Evolutionary conservation across 2,329 filamentous ascomycete genomes (phyloP).

Genomic region (Venturia aucupariae): DNA sequence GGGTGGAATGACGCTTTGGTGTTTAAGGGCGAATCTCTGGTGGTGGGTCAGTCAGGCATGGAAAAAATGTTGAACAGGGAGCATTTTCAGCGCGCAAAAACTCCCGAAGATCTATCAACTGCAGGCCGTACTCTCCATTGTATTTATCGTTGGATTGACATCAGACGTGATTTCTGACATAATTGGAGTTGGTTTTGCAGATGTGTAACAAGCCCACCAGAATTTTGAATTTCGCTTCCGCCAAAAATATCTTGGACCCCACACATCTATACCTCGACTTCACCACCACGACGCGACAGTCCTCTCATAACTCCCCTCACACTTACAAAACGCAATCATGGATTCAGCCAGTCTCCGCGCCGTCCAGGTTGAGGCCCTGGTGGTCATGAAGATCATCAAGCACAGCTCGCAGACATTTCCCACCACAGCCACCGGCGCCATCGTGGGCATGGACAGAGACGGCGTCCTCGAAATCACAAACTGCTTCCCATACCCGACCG

Average conservation of each 20-base stretch:
- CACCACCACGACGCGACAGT: background rate
- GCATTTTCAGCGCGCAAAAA: background rate
- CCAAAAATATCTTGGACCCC: background rate
- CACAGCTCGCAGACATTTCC: slow-evolving; percentile 85
- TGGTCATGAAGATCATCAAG: slow-evolving; percentile 97
- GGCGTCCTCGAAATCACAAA: slow-evolving; percentile 84
- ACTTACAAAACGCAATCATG: slow-evolving; percentile 11
- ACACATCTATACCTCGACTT: background rate
- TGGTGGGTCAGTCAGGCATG: background rate
- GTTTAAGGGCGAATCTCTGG: background rate
- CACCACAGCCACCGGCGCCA: slow-evolving; percentile 76
- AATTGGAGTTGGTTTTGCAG: background rate
- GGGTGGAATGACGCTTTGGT: background rate
- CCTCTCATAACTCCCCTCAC: background rate
- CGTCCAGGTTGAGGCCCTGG: slow-evolving; percentile 91
- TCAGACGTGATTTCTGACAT: background rate
- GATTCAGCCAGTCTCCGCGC: slow-evolving; percentile 48
- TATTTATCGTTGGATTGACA: too few species aligned
- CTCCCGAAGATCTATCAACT: background rate
- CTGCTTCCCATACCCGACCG: slow-evolving; percentile 82
- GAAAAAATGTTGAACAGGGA: background rate
- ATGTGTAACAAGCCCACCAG: background rate
- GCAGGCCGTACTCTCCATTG: background rate
- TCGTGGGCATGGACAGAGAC: slow-evolving; percentile 87
- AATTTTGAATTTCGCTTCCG: background rate